phyloP scores from a whole-genome alignment of 2,329 filamentous ascomycete genomes.

The Thermoascus crustaceus region DNA sequence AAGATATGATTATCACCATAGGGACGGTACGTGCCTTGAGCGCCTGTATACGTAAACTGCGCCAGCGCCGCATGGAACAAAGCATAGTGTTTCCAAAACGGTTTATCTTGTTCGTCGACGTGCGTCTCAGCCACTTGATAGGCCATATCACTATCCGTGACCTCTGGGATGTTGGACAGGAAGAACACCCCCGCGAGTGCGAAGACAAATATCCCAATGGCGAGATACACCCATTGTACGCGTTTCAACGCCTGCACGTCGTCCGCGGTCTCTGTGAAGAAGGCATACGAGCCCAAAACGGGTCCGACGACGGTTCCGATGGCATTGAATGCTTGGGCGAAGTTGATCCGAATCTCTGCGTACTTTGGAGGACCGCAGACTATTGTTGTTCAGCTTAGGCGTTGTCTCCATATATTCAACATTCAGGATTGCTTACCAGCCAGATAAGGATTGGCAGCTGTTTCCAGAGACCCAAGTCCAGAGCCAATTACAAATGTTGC shows the following conservation, averaged over 20 bases:
- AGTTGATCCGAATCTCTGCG: slow-evolving; percentile 67
- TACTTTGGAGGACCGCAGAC: slow-evolving; percentile 68
- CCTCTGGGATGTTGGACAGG: slow-evolving; percentile 60
- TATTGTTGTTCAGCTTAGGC: slow-evolving; percentile 27
- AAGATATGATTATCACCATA: slow-evolving; percentile 12
- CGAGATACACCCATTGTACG: slow-evolving; percentile 76
- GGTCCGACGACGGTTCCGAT: slow-evolving; percentile 67
- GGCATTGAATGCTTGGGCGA: slow-evolving; percentile 70
- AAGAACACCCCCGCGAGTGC: slow-evolving; percentile 59
- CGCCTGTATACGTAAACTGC: slow-evolving; percentile 74
- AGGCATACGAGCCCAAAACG: slow-evolving; percentile 63
- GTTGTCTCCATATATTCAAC: no score
- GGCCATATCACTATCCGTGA: slow-evolving; percentile 62
- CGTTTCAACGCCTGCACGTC: slow-evolving; percentile 52
- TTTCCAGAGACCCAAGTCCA: slow-evolving; percentile 66
- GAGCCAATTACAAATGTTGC: slow-evolving; percentile 65
- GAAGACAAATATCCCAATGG: slow-evolving; percentile 65
- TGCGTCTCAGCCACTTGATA: slow-evolving; percentile 51
- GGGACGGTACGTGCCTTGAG: slow-evolving; percentile 46
- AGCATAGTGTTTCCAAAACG: slow-evolving; percentile 62
- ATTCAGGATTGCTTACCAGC: no score
- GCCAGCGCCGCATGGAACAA: slow-evolving; percentile 68
- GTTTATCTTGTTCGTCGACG: slow-evolving; percentile 48
- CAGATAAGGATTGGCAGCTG: slow-evolving; percentile 69
- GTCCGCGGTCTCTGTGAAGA: slow-evolving; percentile 58